Percentiles rank a stretch among this genome's conserved stretches.
These are phyloP conservation scores for Schizophyllum amplum DNA, from an alignment of 1,284 basidiomycete genomes.

Conservation along the genomic window DNA sequence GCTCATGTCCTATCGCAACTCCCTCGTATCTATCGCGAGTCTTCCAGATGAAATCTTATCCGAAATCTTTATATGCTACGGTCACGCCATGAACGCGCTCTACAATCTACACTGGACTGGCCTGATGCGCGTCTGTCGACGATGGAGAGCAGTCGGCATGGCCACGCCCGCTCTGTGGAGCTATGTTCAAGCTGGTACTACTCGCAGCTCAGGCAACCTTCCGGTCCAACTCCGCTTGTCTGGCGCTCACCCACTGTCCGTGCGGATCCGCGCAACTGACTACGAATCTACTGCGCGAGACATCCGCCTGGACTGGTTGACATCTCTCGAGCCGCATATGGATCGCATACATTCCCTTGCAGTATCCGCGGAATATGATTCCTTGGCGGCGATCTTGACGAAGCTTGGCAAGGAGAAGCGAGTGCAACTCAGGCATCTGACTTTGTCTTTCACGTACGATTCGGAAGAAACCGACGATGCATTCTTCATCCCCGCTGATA, in stretches of 20 bases:
- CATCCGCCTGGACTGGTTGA: background rate
- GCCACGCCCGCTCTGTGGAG: background rate
- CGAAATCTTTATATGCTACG: background rate
- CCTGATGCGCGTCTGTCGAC: constrained; percentile 2
- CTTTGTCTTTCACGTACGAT: background rate
- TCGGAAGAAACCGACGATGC: background rate
- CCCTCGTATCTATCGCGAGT: background rate
- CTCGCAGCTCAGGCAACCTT: background rate
- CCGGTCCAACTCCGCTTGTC: background rate
- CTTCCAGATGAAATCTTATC: constrained; percentile 1
- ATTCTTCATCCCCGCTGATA: background rate
- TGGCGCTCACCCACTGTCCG: background rate
- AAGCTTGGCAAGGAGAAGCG: background rate
- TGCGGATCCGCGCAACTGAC: background rate
- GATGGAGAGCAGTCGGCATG: background rate
- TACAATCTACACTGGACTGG: background rate
- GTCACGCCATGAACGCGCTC: background rate
- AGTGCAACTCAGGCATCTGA: background rate
- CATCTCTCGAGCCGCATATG: background rate
- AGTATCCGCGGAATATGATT: background rate
- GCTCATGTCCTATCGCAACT: constrained; percentile 2
- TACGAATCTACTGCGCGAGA: background rate
- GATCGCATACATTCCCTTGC: background rate
- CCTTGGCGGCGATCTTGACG: background rate
- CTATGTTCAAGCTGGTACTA: background rate